Evolutionary conservation across 345 rosid species (phyloP).

Genomic region (Citrus reticulata): DNA sequence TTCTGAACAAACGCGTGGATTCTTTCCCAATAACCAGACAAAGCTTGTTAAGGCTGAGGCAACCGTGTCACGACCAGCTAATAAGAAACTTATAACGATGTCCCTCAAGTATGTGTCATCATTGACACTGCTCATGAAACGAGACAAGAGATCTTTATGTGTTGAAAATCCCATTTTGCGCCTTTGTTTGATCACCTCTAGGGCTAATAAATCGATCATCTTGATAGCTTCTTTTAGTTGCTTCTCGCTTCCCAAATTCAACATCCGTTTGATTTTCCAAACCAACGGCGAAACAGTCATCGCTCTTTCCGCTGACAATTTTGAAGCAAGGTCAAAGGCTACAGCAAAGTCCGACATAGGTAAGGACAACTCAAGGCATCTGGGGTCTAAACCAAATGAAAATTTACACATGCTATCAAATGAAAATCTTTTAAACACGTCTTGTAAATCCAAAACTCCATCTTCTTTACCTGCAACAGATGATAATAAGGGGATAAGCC

Average conservation of each 20-base stretch:
- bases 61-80: conserved; percentile 62
- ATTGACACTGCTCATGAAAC: conserved; percentile 48
- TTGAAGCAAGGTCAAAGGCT: conserved; percentile 64
- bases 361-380: conserved; percentile 46
- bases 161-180: conserved; percentile 30
- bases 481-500: conserved; percentile 44
- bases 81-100: conserved; percentile 58
- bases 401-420: conserved; percentile 60
- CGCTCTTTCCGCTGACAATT: conserved; percentile 61
- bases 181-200: conserved; percentile 49
- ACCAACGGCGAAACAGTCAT: conserved; percentile 43
- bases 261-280: conserved; percentile 58
- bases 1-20: conserved; percentile 30
- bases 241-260: conserved; percentile 68
- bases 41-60: conserved; percentile 54
- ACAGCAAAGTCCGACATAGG: conserved; percentile 52
- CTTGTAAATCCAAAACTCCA: conserved; percentile 47
- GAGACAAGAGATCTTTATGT: conserved; percentile 57
- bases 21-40: conserved; percentile 41
- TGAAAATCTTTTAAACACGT: conserved; percentile 57
- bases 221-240: conserved; percentile 41
- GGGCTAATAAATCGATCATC: conserved; percentile 41
- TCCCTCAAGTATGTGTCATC: conserved; percentile 53
- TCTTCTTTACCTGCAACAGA: conserved; percentile 19
- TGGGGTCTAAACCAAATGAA: conserved; percentile 68